Evolutionary conservation across 2,329 filamentous ascomycete genomes (phyloP).

Genomic region (Talaromyces marneffei): DNA sequence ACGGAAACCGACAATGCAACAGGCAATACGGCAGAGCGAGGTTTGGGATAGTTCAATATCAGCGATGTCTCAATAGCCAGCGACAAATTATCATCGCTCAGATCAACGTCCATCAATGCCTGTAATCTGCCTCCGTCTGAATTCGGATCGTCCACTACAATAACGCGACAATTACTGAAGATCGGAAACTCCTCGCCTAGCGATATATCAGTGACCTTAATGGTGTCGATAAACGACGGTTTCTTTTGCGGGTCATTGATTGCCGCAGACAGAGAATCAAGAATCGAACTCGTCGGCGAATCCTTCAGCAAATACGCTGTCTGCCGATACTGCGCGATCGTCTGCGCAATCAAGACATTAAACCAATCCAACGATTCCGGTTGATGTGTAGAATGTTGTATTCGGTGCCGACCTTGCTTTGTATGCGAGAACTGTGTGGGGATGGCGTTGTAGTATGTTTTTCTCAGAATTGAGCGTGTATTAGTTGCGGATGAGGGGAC

Average conservation of each 20-base stretch:
- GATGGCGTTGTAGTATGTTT: constrained; percentile 83
- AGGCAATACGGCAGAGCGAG: constrained; percentile 78
- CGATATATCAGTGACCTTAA: constrained; percentile 86
- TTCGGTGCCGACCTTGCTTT: constrained; percentile 39
- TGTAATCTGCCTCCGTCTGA: constrained; percentile 72
- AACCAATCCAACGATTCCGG: constrained; percentile 98
- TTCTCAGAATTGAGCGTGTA: constrained; percentile 71
- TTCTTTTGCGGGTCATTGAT: constrained; percentile 82
- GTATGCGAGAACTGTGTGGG: constrained; percentile 33
- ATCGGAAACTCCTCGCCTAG: constrained; percentile 97
- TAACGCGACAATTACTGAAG: constrained; percentile 95
- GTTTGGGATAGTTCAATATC: constrained; percentile 89
- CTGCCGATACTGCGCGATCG: constrained; percentile 87
- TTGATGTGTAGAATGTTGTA: constrained; percentile 69
- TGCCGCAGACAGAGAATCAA: constrained; percentile 75
- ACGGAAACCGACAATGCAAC: constrained; percentile 89
- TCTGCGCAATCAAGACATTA: constrained; percentile 94
- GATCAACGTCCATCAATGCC: constrained; percentile 92
- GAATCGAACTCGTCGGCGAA: constrained; percentile 53
- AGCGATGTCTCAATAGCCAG: constrained; percentile 91
- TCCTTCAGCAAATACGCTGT: constrained; percentile 84
- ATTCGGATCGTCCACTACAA: constrained; percentile 61
- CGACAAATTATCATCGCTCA: constrained; percentile 87
- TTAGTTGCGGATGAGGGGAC: constrained; percentile 78
- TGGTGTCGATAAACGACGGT: constrained; percentile 88